Percentiles rank a stretch among this genome's conserved stretches.
Conservation (phyloP, 306 rosid species). For the Dicorynia guianensis region DNA sequence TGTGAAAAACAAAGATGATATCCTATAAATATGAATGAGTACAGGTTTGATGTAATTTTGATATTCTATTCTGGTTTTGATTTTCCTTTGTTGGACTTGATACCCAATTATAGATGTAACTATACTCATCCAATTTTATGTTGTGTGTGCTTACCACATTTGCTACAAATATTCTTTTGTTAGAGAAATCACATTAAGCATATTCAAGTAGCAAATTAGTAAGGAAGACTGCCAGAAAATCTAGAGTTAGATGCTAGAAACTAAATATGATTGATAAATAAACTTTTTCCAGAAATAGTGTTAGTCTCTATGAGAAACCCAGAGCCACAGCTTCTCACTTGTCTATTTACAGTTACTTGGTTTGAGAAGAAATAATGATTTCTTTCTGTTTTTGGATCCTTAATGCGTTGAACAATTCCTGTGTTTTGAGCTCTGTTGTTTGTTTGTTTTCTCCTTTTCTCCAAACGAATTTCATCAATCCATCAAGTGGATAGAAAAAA, state of each 20-base stretch:
- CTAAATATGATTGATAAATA: background rate
- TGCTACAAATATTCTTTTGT: slow-evolving; percentile 3
- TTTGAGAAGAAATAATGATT: background rate
- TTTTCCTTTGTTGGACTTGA: background rate
- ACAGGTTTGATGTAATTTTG: background rate
- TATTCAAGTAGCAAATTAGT: background rate
- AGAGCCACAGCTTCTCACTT: background rate
- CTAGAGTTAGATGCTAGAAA: background rate
- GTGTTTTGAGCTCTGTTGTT: too few relatives aligned
- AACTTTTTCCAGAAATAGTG: too few relatives aligned
- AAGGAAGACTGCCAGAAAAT: background rate
- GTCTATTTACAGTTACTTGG: background rate
- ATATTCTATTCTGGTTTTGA: slow-evolving; percentile 5
- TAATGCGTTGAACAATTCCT: background rate
- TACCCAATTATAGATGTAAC: background rate
- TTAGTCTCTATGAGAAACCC: background rate
- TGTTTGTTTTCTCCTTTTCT: background rate
- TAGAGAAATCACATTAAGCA: background rate
- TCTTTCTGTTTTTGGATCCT: background rate
- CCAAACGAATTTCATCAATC: background rate
- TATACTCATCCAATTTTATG: slow-evolving; percentile 9
- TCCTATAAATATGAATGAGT: background rate
- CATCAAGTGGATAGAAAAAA: background rate
- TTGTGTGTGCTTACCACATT: background rate
- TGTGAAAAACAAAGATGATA: background rate